Conservation (phyloP, 768 basidiomycete genomes). For the Boletus edulis region DNA sequence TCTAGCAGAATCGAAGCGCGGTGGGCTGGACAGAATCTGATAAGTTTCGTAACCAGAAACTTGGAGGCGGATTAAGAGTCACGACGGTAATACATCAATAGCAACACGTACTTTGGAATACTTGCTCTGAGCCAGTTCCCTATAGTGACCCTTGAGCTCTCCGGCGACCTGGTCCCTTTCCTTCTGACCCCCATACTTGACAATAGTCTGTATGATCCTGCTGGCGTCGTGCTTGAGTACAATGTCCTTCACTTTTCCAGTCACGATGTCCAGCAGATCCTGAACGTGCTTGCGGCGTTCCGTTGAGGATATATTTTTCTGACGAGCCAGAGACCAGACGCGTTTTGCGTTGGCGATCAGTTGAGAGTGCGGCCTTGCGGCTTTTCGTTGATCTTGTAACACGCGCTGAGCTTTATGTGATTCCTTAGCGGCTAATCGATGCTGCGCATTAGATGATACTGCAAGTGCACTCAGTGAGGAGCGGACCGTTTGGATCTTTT, state of each 20-base stretch:
- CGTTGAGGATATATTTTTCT: conserved; percentile 63
- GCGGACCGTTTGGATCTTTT: conserved; percentile 61
- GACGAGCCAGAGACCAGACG: conserved; percentile 72
- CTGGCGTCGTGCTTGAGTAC: conserved; percentile 92
- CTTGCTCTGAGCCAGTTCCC: conserved; percentile 77
- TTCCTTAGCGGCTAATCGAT: conserved; percentile 53
- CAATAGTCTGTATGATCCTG: conserved; percentile 75
- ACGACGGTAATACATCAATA: background rate
- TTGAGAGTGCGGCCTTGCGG: conserved; percentile 73
- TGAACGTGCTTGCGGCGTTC: conserved; percentile 76
- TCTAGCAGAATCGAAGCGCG: conserved; percentile 75
- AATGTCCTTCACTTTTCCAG: conserved; percentile 81
- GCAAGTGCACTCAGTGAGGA: conserved; percentile 14
- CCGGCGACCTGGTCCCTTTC: conserved; percentile 79
- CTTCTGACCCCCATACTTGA: conserved; percentile 73
- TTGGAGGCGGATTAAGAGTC: conserved; percentile 24
- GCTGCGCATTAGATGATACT: conserved; percentile 3
- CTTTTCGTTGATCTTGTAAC: conserved; percentile 66
- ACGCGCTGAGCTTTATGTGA: conserved; percentile 69
- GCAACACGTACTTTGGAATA: conserved; percentile 73
- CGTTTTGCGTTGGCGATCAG: conserved; percentile 71
- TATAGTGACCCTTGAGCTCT: conserved; percentile 81
- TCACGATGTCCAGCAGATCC: conserved; percentile 71
- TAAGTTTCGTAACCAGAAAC: conserved; percentile 82
- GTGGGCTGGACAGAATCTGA: conserved; percentile 70